Evolutionary conservation across 2,329 filamentous ascomycete genomes (phyloP).

Genomic region (Phaeosphaeriaceae sp.): DNA sequence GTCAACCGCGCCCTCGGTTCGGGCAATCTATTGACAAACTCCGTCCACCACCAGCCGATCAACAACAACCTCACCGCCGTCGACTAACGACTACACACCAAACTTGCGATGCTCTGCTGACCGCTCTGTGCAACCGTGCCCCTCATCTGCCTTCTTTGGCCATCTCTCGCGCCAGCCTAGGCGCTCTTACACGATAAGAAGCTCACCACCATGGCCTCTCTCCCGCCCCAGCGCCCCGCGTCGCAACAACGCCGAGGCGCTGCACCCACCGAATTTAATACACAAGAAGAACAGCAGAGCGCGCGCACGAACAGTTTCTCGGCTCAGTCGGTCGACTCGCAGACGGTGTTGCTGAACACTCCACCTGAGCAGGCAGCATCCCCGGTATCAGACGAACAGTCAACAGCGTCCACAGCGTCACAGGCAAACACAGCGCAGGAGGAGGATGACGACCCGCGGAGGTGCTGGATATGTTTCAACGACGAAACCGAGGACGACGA

Average conservation of each 20-base stretch:
- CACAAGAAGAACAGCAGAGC: slow-evolving; percentile 20
- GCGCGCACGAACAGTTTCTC: slow-evolving; percentile 47
- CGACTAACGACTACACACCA: slow-evolving; percentile 6
- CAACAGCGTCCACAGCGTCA: slow-evolving; percentile 19
- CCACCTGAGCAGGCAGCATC: slow-evolving; percentile 24
- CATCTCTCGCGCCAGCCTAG: background rate
- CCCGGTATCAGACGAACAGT: slow-evolving; percentile 18
- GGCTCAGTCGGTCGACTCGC: slow-evolving; percentile 53
- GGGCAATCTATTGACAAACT: slow-evolving; percentile 28
- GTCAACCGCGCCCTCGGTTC: slow-evolving; percentile 7
- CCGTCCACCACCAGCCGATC: slow-evolving; percentile 4
- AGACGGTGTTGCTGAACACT: slow-evolving; percentile 54
- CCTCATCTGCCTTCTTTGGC: background rate
- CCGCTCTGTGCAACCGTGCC: background rate
- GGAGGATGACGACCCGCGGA: slow-evolving; percentile 54
- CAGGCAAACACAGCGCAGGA: slow-evolving; percentile 15
- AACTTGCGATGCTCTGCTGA: background rate
- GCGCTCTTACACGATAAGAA: background rate
- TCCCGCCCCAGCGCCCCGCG: slow-evolving; percentile 48
- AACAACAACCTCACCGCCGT: slow-evolving; percentile 4
- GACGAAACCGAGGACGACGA: slow-evolving; percentile 70
- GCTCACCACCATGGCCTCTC: slow-evolving; percentile 48
- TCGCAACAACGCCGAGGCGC: slow-evolving; percentile 45
- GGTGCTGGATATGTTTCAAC: slow-evolving; percentile 74
- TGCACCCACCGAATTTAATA: slow-evolving; percentile 24